These are phyloP conservation scores for Colletotrichum sp. DNA, from an alignment of 2,329 filamentous ascomycete species.

Conservation along the genomic window DNA sequence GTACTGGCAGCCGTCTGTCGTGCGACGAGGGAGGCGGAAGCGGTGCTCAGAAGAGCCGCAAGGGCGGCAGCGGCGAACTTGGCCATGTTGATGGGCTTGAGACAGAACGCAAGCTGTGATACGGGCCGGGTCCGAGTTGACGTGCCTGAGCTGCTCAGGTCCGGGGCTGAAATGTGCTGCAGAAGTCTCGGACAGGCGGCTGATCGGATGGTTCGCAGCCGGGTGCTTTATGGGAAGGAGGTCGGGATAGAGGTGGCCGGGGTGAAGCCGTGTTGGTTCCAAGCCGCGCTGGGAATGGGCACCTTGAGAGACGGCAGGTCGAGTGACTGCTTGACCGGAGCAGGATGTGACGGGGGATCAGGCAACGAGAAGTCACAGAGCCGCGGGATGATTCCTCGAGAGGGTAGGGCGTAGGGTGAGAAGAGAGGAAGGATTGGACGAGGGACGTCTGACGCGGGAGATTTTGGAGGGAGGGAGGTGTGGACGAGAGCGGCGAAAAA, in stretches of 20 bases:
- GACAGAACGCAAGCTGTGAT: background rate
- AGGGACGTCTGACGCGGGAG: background rate
- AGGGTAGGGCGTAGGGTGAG: background rate
- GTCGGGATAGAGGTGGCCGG: background rate
- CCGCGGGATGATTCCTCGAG: background rate
- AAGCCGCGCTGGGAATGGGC: background rate
- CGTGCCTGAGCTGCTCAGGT: background rate
- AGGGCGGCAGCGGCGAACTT: conserved; percentile 6
- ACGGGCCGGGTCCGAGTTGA: background rate
- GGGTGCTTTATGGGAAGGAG: conserved; percentile 5
- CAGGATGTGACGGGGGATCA: background rate
- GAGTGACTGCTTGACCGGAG: background rate
- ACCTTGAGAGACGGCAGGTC: conserved; percentile 6
- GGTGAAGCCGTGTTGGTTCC: background rate
- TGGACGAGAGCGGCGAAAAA: background rate
- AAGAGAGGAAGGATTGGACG: background rate
- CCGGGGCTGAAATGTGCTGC: background rate
- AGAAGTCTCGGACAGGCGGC: background rate
- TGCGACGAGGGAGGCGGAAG: conserved; percentile 22
- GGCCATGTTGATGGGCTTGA: background rate
- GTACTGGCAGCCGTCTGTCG: conserved; percentile 36
- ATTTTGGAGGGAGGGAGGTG: background rate
- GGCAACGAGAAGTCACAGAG: background rate
- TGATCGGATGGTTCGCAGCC: background rate
- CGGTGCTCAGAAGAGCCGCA: conserved; percentile 12